Base-by-base conservation (phyloP, 108 stramenopile species). In the Nitzschia sp. region DNA sequence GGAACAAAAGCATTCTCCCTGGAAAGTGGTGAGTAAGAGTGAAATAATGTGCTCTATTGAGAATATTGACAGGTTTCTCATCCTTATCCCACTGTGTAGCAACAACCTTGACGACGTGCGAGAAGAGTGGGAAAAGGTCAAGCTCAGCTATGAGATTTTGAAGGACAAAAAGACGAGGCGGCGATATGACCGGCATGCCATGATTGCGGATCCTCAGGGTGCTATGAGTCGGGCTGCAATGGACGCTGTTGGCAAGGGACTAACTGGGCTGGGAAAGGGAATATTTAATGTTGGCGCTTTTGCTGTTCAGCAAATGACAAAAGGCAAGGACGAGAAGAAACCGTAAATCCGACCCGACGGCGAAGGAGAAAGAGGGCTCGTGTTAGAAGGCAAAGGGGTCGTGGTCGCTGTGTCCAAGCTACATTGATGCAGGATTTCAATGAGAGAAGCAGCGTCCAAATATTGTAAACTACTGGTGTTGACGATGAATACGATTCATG, bases 121-220 rank as follows among this genome's bases (percentile, higher is more conserved):
- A 46, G 80, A 87, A 46, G 75, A 93, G 48, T 93, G 88, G 88
- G 91, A 93, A 56, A 81, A 84, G 35, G 82, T 93, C 46, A 87
- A 87, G 62, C 62, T 93, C 21, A 65, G 61, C 48, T 93, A 93
- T 59, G 84, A 89, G 61, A 93, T 93, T 38, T 64, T 93, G 13
- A 70, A 48, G 9, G 82, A 88, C 62, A 59, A 59, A 25, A 79
- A 79, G 38, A 66, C 59, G 26, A 46, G 87, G 45, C 75, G 72
- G 65, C 66, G 74, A 54, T 93, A 88, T 54, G 88, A 93, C 64
- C 66, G 91, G 32, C 78, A 90, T 64, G 36, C 15, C 11, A 72
- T 64, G 0, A 38, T 84, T 35, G 79, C 76, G 9, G 91, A 93
- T 77, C 91, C 91, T n/a, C 76, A 68, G 28, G 80, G 68, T 0